Evolutionary conservation across 164 flowering plant genomes (phyloP).

Genomic region (Vitis vinifera): DNA sequence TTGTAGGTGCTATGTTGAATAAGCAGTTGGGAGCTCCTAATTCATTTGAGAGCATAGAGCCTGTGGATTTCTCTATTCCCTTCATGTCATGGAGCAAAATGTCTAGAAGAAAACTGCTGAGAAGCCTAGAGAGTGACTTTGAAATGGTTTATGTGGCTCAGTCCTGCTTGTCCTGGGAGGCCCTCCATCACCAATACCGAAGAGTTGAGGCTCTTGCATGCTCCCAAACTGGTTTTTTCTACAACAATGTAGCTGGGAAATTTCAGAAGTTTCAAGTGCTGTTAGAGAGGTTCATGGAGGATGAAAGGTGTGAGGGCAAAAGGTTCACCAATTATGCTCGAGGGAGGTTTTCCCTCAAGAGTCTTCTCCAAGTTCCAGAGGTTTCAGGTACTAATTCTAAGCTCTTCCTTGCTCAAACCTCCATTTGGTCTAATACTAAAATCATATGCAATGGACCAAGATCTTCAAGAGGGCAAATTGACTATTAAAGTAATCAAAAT

Average conservation of each 20-base stretch:
- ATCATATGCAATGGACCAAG: too few species aligned
- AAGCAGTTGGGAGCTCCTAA: slow-evolving; percentile 21
- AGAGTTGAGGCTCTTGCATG: slow-evolving; percentile 40
- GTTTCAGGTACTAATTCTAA: slow-evolving; percentile 34
- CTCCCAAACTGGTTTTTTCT: slow-evolving; percentile 16
- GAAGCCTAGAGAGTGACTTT: slow-evolving; percentile 49
- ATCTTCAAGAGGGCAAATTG: too few species aligned
- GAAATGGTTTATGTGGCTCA: slow-evolving; percentile 63
- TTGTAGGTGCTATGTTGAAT: slow-evolving; percentile 35
- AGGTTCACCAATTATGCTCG: slow-evolving; percentile 40
- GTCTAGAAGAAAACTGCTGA: slow-evolving; percentile 33
- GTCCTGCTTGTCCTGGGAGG: slow-evolving; percentile 65
- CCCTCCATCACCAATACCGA: slow-evolving; percentile 51
- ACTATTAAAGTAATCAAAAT: too few species aligned
- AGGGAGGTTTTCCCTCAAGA: slow-evolving; percentile 38
- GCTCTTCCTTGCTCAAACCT: too few species aligned
- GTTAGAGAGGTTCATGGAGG: slow-evolving; percentile 59
- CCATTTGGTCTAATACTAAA: too few species aligned
- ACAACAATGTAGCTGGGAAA: slow-evolving; percentile 27
- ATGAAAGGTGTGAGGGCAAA: slow-evolving; percentile 35
- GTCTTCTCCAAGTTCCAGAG: slow-evolving; percentile 58
- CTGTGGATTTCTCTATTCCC: slow-evolving; percentile 11
- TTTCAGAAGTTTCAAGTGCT: slow-evolving; percentile 57
- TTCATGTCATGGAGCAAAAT: slow-evolving; percentile 26
- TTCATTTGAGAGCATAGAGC: slow-evolving; percentile 18